Evolutionary conservation across 306 rosid genomes (phyloP).

Genomic region (Hippophae tibetana): DNA sequence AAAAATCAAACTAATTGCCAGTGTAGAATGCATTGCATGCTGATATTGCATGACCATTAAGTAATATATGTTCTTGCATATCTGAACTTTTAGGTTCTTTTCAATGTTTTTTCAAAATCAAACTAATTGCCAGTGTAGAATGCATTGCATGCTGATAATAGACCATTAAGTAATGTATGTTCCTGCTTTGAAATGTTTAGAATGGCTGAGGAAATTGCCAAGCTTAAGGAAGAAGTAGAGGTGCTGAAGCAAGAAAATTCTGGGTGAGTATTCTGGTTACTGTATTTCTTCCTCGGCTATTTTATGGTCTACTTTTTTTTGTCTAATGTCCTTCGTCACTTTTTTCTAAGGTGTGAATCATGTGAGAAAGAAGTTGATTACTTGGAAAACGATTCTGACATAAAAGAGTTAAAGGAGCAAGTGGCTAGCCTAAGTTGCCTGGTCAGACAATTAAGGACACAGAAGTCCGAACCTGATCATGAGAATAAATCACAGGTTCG

Average conservation of each 20-base stretch:
- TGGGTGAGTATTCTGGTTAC: slow-evolving; percentile 35
- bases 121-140: not conserved
- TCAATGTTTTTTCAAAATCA: too few relatives aligned
- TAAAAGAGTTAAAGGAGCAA: slow-evolving; percentile 62
- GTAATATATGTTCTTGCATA: not conserved
- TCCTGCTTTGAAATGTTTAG: slow-evolving; percentile 35
- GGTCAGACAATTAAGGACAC: slow-evolving; percentile 49
- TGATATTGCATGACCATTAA: slow-evolving; percentile 1
- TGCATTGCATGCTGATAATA: not conserved
- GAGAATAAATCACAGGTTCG: slow-evolving; percentile 49
- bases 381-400: slow-evolving; percentile 39
- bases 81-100: too few relatives aligned
- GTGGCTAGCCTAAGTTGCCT: slow-evolving; percentile 39
- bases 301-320: slow-evolving; percentile 6
- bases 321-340: slow-evolving; percentile 11
- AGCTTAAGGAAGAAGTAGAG: slow-evolving; percentile 64
- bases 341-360: slow-evolving; percentile 37
- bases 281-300: slow-evolving; percentile 4
- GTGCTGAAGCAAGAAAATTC: slow-evolving; percentile 40
- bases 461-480: slow-evolving; percentile 34
- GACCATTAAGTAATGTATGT: slow-evolving; percentile 7
- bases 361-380: slow-evolving; percentile 38
- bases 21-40: not conserved
- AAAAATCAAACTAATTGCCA: not conserved
- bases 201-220: slow-evolving; percentile 63